Evolutionary conservation across 2,329 filamentous ascomycete genomes (phyloP).

Genomic region (Dothistroma septosporum): DNA sequence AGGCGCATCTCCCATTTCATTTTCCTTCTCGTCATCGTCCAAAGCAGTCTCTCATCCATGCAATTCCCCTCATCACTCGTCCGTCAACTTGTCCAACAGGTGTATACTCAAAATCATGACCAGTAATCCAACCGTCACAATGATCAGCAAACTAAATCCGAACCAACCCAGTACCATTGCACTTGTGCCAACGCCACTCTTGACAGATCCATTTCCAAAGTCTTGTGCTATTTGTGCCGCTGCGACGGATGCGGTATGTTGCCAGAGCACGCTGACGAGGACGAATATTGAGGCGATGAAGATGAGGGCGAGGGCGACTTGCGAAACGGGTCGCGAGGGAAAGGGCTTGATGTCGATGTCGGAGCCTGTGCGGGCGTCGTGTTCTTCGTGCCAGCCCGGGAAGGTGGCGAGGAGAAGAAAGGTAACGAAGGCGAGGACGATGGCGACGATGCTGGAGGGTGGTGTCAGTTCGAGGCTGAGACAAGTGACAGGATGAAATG

Average conservation of each 20-base stretch:
- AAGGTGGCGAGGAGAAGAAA: constrained; percentile 94
- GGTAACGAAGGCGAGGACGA: constrained; percentile 94
- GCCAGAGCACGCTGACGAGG: constrained; percentile 69
- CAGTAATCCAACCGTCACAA: constrained; percentile 88
- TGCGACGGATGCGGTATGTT: constrained; percentile 94
- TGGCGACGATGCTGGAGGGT: constrained; percentile 76
- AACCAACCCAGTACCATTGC: constrained; percentile 99
- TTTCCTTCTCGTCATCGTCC: background rate
- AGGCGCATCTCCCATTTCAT: background rate
- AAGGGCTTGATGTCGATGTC: constrained; percentile 92
- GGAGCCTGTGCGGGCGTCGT: constrained; percentile 67
- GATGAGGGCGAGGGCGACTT: constrained; percentile 89
- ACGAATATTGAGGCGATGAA: constrained; percentile 66
- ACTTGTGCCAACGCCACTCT: constrained; percentile 81
- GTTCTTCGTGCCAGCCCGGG: constrained; percentile 93
- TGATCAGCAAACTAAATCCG: constrained; percentile 86
- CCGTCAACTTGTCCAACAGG: constrained; percentile 62
- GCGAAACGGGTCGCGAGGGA: constrained; percentile 84
- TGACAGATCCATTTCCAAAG: constrained; percentile 82
- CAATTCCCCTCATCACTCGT: constrained; percentile 30
- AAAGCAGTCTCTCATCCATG: background rate
- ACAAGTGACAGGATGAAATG: background rate
- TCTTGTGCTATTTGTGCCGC: constrained; percentile 91
- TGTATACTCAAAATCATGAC: constrained; percentile 96
- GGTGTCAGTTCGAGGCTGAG: constrained; percentile 8